phyloP scores from a whole-genome alignment of 1,284 basidiomycete genomes.

The Sutorius eximius region DNA sequence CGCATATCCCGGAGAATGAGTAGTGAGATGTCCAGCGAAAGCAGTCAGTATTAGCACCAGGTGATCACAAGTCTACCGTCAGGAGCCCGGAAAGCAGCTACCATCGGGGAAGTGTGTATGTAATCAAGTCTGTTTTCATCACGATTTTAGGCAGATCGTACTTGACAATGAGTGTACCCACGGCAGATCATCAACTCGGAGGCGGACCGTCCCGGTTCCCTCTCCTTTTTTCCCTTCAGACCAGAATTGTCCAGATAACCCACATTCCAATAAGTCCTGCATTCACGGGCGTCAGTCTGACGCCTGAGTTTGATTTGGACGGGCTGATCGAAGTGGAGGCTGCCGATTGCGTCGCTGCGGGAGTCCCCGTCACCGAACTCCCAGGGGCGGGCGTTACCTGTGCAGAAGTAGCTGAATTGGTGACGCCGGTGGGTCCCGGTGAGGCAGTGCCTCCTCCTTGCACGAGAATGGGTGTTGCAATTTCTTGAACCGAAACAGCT shows the following conservation, averaged over 20 bases:
- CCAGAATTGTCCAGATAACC: background rate
- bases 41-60: too few relatives aligned
- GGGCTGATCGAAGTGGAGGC: background rate
- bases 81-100: background rate
- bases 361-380: too few relatives aligned
- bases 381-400: too few relatives aligned
- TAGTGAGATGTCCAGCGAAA: background rate
- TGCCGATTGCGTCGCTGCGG: background rate
- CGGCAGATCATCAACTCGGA: background rate
- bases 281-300: background rate
- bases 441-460: too few relatives aligned
- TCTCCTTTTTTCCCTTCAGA: slow-evolving; percentile 2
- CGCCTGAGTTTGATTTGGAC: background rate
- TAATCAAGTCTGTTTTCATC: too few relatives aligned
- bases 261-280: background rate
- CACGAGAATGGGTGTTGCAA: too few relatives aligned
- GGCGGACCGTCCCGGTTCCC: background rate
- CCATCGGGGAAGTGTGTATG: background rate
- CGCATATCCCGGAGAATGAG: too few relatives aligned
- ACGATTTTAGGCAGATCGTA: too few relatives aligned
- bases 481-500: too few relatives aligned
- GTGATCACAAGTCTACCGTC: background rate
- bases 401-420: too few relatives aligned
- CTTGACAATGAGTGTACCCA: background rate
- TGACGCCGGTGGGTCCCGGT: too few relatives aligned